These are phyloP conservation scores for Suhomyces vadensis DNA, from an alignment of 805 yeast species.

Conservation along the genomic window DNA sequence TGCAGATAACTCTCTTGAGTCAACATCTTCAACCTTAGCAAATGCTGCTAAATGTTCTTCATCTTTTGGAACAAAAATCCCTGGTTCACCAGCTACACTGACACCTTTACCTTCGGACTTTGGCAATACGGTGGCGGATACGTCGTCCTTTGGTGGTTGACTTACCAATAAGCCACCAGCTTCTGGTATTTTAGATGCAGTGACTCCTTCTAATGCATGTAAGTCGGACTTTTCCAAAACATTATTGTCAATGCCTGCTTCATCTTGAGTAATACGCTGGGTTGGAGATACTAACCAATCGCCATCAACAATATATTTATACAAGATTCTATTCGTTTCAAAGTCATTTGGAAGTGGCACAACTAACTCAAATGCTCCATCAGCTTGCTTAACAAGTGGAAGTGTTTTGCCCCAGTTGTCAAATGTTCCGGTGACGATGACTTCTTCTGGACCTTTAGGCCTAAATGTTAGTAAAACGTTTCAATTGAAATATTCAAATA, in stretches of 20 bases:
- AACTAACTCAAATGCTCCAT: slow-evolving; percentile 60
- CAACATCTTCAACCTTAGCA: slow-evolving; percentile 52
- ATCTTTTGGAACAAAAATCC: slow-evolving; percentile 64
- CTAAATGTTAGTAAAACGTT: slow-evolving; percentile 21
- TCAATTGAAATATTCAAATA: background rate
- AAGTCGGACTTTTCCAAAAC: slow-evolving; percentile 42
- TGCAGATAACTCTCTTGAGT: slow-evolving; percentile 34
- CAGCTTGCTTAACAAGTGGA: slow-evolving; percentile 58
- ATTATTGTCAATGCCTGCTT: slow-evolving; percentile 54
- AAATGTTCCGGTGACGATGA: slow-evolving; percentile 69
- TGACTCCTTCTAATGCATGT: slow-evolving; percentile 12
- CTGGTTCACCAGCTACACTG: slow-evolving; percentile 66
- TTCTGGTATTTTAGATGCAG: slow-evolving; percentile 33
- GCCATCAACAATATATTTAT: slow-evolving; percentile 71
- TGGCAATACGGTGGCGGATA: slow-evolving; percentile 47
- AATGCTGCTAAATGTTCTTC: slow-evolving; percentile 69
- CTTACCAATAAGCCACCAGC: slow-evolving; percentile 26
- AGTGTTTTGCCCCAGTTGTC: slow-evolving; percentile 64
- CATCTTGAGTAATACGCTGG: slow-evolving; percentile 48
- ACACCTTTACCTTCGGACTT: slow-evolving; percentile 43
- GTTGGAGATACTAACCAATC: slow-evolving; percentile 52
- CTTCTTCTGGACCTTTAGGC: slow-evolving; percentile 51
- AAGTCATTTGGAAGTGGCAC: slow-evolving; percentile 52
- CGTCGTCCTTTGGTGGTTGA: slow-evolving; percentile 11
- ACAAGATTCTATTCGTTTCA: slow-evolving; percentile 39